Conservation (phyloP, 768 basidiomycete species). For the Antrodiella citrinella region DNA sequence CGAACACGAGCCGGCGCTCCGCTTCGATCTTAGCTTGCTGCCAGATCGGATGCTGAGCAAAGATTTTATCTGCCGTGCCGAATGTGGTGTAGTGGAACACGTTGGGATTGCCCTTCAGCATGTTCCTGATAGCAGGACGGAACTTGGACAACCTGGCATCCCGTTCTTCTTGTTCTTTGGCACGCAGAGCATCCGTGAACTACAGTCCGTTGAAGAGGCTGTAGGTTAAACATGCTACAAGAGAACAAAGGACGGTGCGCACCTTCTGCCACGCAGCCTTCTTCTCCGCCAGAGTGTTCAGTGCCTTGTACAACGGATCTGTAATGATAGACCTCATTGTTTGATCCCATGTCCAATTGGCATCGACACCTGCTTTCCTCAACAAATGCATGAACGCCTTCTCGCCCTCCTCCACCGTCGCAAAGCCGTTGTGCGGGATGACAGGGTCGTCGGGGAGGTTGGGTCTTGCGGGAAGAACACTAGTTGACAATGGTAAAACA, state of each 20-base stretch:
- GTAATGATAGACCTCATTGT: slow-evolving; percentile 98
- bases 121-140: slow-evolving; percentile 78
- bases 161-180: slow-evolving; percentile 80
- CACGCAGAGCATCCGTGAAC: slow-evolving; percentile 73
- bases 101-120: slow-evolving; percentile 80
- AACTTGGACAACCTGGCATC: slow-evolving; percentile 78
- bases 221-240: background rate
- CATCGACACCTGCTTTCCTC: slow-evolving; percentile 83
- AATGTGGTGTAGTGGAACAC: slow-evolving; percentile 93
- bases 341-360: slow-evolving; percentile 95
- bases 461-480: slow-evolving; percentile 63
- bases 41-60: slow-evolving; percentile 88
- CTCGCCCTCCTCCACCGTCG: slow-evolving; percentile 83
- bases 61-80: slow-evolving; percentile 78
- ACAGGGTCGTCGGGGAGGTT: slow-evolving; percentile 81
- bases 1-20: slow-evolving; percentile 82
- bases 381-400: slow-evolving; percentile 90
- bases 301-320: slow-evolving; percentile 92
- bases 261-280: slow-evolving; percentile 94
- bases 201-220: slow-evolving; percentile 21
- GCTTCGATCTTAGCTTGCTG: slow-evolving; percentile 76
- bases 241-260: slow-evolving; percentile 13
- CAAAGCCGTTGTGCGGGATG: slow-evolving; percentile 85
- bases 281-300: slow-evolving; percentile 91
- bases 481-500: slow-evolving; percentile 51